phyloP scores from a whole-genome alignment of 768 basidiomycete species.

The Baorangia bicolor region DNA sequence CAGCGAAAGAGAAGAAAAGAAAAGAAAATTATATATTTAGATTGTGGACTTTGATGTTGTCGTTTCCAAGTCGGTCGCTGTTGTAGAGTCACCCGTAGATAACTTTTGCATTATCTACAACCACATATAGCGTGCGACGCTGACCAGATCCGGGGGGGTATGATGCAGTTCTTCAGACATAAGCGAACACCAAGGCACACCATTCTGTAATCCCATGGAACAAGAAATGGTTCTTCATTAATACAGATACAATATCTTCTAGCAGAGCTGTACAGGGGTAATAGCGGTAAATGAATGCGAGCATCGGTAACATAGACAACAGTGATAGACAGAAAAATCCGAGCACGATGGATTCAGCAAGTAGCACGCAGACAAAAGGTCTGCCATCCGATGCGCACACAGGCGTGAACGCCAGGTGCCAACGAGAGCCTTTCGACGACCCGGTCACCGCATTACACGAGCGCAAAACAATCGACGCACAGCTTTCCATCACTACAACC shows the following conservation, averaged over 20 bases:
- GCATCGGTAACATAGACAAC: slow-evolving; percentile 5
- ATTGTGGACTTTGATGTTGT: not conserved
- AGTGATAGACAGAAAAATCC: not conserved
- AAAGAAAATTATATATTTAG: not conserved
- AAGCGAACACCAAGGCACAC: not conserved
- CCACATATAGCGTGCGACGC: not conserved
- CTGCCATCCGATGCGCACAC: not conserved
- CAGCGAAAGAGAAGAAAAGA: not conserved
- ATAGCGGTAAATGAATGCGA: slow-evolving; percentile 2
- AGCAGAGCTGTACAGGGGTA: slow-evolving; percentile 3
- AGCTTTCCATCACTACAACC: slow-evolving; percentile 30
- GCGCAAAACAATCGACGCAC: slow-evolving; percentile 32
- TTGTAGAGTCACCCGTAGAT: not conserved
- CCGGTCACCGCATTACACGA: slow-evolving; percentile 11
- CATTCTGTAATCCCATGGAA: not conserved
- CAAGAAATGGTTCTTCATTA: not conserved
- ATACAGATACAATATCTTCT: slow-evolving; percentile 13
- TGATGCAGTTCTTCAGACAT: too few species aligned
- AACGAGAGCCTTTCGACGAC: not conserved
- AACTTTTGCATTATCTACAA: not conserved
- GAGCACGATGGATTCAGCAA: not conserved
- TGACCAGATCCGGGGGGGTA: not conserved
- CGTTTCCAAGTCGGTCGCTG: not conserved
- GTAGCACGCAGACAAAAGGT: not conserved
- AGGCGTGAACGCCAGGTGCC: not conserved